Evolutionary conservation across 192 early-diverging fungal species (phyloP).

Genomic region (Gryganskiella cystojenkinii): DNA sequence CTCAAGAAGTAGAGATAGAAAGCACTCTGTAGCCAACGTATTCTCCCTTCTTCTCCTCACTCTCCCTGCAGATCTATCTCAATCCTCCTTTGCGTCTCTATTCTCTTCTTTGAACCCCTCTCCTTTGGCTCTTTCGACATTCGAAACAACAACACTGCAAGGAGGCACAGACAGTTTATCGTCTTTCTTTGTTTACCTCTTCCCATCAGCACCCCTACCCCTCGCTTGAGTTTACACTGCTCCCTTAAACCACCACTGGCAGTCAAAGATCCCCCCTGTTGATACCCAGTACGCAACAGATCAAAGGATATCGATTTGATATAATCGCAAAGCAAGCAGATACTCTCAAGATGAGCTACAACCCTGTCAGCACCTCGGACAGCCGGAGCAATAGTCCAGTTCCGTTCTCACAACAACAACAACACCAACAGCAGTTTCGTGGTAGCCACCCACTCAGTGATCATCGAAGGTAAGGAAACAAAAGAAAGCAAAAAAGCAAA

Average conservation of each 20-base stretch:
- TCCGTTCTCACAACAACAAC: not conserved
- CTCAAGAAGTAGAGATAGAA: not conserved
- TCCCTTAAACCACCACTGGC: no score
- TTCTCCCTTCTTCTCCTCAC: not conserved
- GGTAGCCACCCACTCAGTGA: no score
- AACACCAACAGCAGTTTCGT: slow-evolving; percentile 5
- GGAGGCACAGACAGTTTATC: not conserved
- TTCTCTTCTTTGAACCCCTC: no score
- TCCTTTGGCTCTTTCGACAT: no score
- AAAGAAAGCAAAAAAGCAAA: no score
- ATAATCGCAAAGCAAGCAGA: no score
- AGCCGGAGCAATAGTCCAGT: slow-evolving; percentile 43
- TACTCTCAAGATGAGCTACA: slow-evolving; percentile 47
- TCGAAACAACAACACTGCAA: not conserved
- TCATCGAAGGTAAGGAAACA: no score
- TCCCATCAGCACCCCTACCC: not conserved
- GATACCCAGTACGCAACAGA: no score
- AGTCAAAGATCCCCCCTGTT: no score
- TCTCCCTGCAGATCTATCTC: not conserved
- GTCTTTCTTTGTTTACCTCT: not conserved
- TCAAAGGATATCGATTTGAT: no score
- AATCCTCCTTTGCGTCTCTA: not conserved
- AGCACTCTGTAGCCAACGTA: not conserved
- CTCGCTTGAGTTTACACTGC: not conserved
- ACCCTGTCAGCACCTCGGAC: slow-evolving; percentile 13